Conservation (phyloP, 2,329 filamentous ascomycete species). For the Macrophomina phaseolina region DNA sequence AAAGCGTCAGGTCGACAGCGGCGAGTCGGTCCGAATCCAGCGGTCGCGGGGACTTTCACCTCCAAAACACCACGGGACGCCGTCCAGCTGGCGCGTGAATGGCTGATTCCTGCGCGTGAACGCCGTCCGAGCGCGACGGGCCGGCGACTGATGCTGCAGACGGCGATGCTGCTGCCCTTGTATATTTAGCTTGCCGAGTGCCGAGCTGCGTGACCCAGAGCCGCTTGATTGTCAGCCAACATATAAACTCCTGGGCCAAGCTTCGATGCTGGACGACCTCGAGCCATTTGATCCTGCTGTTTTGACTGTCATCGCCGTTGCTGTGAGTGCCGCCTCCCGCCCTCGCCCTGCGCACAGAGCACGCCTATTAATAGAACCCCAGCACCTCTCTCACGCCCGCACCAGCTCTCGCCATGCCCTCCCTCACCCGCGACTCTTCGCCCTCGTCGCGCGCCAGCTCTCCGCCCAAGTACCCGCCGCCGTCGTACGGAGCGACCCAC, state of each 20-base stretch:
- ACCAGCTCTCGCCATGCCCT: slow-evolving; percentile 4
- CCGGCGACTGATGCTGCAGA: not conserved
- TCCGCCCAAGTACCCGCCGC: slow-evolving; percentile 17
- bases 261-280: not conserved
- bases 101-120: slow-evolving; percentile 2
- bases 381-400: not conserved
- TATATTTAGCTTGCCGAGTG: slow-evolving; percentile 1
- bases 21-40: not conserved
- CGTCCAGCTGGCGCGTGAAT: not conserved
- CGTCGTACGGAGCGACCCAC: slow-evolving; percentile 8
- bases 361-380: slow-evolving; percentile 2
- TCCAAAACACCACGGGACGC: slow-evolving; percentile 9
- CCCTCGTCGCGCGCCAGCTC: slow-evolving; percentile 5
- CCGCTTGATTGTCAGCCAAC: not conserved
- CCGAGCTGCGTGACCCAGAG: not conserved
- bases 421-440: slow-evolving; percentile 5
- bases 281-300: not conserved
- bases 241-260: not conserved
- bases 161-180: not conserved
- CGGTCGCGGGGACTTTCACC: not conserved
- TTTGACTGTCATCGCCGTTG: not conserved
- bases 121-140: not conserved
- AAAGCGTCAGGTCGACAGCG: not conserved
- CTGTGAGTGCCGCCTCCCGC: not conserved
- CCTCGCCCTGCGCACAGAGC: not conserved